Conservation (phyloP, 768 basidiomycete genomes). For the Naganishia onofrii region DNA sequence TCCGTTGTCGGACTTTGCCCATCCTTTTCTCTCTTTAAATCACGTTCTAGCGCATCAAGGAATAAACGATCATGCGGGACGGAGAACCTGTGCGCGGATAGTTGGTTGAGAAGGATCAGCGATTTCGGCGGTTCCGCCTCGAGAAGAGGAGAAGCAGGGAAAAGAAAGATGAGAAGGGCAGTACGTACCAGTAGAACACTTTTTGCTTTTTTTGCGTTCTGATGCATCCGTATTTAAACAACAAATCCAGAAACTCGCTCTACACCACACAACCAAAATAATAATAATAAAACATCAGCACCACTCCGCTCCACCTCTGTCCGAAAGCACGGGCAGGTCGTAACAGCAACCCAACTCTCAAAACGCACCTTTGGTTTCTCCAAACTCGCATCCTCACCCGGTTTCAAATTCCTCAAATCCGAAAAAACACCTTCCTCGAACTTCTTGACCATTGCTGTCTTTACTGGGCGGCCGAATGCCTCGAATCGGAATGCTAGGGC, state of each 20-base stretch:
- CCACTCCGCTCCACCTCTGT: no score
- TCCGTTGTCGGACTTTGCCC: constrained; percentile 79
- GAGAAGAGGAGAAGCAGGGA: background rate
- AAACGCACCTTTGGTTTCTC: constrained; percentile 88
- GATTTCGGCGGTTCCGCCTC: no score
- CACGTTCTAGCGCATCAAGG: constrained; percentile 91
- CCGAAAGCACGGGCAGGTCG: no score
- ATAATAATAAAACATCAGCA: no score
- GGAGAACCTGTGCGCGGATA: constrained; percentile 67
- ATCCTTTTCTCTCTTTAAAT: constrained; percentile 92
- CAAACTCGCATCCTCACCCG: constrained; percentile 82
- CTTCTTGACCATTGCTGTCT: constrained; percentile 76
- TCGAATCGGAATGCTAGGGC: constrained; percentile 92
- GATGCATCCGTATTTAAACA: constrained; percentile 96
- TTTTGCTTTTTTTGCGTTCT: constrained; percentile 98
- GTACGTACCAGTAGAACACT: constrained; percentile 88
- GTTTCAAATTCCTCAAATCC: constrained; percentile 88
- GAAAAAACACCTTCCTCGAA: constrained; percentile 96
- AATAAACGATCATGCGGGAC: constrained; percentile 96
- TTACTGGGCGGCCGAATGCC: constrained; percentile 83
- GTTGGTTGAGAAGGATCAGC: background rate
- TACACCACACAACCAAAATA: constrained; percentile 43
- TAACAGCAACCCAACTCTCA: no score
- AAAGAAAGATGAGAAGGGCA: no score
- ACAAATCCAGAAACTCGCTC: constrained; percentile 86